These are phyloP conservation scores for Pseudogymnoascus sp. DNA, from an alignment of 2,329 filamentous ascomycete genomes.

Conservation along the genomic window DNA sequence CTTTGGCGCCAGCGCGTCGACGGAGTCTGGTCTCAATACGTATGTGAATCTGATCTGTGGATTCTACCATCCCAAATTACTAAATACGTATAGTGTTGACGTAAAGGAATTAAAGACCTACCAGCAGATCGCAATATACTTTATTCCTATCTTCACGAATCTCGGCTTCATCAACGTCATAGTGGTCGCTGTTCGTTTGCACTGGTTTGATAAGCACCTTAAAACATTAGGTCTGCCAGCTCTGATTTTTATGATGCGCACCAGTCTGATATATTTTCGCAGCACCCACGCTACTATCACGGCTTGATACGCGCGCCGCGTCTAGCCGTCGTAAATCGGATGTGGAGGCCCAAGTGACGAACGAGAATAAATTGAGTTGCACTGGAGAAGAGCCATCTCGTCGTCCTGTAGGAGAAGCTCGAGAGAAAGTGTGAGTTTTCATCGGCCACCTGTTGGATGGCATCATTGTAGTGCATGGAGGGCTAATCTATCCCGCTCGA, in stretches of 20 bases:
- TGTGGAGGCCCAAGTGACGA: background rate
- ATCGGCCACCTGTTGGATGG: background rate
- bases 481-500: background rate
- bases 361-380: background rate
- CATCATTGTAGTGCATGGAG: background rate
- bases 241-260: background rate
- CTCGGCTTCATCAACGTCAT: constrained; percentile 33
- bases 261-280: background rate
- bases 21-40: constrained; percentile 44
- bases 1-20: constrained; percentile 41
- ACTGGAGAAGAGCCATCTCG: background rate
- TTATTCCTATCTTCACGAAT: constrained; percentile 32
- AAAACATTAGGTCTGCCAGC: constrained; percentile 16
- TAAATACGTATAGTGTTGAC: background rate
- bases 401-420: background rate
- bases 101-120: constrained; percentile 33
- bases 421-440: background rate
- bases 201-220: constrained; percentile 34
- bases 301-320: background rate
- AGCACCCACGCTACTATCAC: background rate
- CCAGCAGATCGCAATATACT: constrained; percentile 35
- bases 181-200: constrained; percentile 32
- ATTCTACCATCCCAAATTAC: background rate
- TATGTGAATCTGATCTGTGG: constrained; percentile 22
- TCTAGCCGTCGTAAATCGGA: background rate